These are phyloP conservation scores for Panaeolus papilionaceus DNA, from an alignment of 768 basidiomycete genomes.

Conservation along the genomic window DNA sequence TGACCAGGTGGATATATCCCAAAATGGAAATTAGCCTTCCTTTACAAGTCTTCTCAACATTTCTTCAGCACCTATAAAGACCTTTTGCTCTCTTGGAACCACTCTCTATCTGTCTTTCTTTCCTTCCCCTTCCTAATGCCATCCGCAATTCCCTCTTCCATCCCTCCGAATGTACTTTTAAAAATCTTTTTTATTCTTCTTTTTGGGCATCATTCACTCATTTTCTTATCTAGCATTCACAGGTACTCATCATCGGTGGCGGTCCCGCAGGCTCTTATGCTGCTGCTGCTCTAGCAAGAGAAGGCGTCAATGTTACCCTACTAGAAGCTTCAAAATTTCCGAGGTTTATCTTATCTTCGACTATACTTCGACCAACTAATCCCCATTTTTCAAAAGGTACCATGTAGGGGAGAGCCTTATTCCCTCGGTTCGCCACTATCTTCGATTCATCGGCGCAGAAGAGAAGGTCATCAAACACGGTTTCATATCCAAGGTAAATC, in stretches of 20 bases:
- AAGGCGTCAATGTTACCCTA: constrained; percentile 59
- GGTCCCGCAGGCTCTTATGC: constrained; percentile 66
- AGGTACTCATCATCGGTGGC: constrained; percentile 55
- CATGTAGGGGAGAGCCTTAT: constrained; percentile 68
- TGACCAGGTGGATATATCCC: constrained; percentile 24
- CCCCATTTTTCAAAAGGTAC: constrained; percentile 42
- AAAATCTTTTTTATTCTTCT: neutral
- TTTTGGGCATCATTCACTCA: constrained; percentile 11
- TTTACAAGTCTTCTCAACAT: constrained; percentile 34
- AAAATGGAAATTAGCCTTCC: constrained; percentile 38
- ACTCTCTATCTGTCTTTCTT: constrained; percentile 25
- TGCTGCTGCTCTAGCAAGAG: constrained; percentile 59
- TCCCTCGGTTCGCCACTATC: constrained; percentile 63
- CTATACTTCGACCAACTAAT: constrained; percentile 8
- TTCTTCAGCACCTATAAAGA: constrained; percentile 29
- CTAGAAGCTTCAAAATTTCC: constrained; percentile 64
- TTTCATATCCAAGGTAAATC: constrained; percentile 54
- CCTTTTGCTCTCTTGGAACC: constrained; percentile 23
- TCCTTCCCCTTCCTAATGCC: constrained; percentile 33
- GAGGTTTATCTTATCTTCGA: constrained; percentile 35
- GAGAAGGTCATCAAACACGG: constrained; percentile 54
- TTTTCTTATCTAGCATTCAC: constrained; percentile 39
- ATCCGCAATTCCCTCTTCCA: constrained; percentile 30
- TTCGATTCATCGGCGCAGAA: constrained; percentile 64
- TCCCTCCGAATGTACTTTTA: constrained; percentile 36